These are phyloP conservation scores for Triticum timopheevii DNA, from an alignment of 176 grass and related monocot genomes.

Conservation along the genomic window DNA sequence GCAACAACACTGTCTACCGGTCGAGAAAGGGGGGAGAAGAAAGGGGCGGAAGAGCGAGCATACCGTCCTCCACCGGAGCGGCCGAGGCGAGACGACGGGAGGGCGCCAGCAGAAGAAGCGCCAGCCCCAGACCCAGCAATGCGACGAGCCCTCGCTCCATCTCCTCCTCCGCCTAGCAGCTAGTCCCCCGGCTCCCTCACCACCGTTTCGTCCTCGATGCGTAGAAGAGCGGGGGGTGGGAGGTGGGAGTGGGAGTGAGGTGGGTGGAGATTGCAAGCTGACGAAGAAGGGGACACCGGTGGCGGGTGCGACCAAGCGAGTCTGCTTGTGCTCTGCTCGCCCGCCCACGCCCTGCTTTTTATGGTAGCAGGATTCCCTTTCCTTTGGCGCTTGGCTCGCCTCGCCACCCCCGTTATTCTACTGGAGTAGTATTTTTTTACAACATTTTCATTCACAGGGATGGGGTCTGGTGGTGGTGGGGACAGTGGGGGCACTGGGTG, in stretches of 20 bases:
- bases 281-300: not conserved
- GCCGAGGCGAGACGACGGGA: conserved; percentile 34
- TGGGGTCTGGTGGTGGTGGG: too few relatives aligned
- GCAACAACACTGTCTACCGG: not conserved
- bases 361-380: conserved; percentile 73
- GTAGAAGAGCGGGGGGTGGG: not conserved
- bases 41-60: not conserved
- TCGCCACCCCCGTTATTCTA: conserved; percentile 30
- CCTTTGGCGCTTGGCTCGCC: conserved; percentile 67
- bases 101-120: conserved; percentile 43
- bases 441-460: not conserved
- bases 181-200: not conserved
- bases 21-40: not conserved
- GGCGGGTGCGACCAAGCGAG: not conserved
- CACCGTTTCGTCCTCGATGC: not conserved
- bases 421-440: not conserved
- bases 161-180: conserved; percentile 20
- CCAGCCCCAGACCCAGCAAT: conserved; percentile 31
- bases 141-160: conserved; percentile 11
- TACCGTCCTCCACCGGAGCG: conserved; percentile 81
- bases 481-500: not conserved
- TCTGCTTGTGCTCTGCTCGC: not conserved
- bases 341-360: conserved; percentile 57
- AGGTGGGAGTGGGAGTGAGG: conserved; percentile 1
- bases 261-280: not conserved